phyloP scores from a whole-genome alignment of 2,329 filamentous ascomycete species.

The Hypoxylon sp. region DNA sequence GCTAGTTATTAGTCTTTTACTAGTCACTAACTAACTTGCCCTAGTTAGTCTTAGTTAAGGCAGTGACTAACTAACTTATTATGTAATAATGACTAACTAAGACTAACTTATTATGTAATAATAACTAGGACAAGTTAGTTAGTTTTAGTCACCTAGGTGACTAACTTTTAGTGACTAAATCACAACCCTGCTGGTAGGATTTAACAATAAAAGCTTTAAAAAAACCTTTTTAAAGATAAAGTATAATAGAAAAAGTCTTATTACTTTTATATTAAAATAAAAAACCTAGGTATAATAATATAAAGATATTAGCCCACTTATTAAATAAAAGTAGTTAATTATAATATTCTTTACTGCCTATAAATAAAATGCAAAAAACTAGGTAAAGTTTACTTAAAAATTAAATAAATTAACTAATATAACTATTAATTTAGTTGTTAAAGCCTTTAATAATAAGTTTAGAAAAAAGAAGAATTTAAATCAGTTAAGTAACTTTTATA shows the following conservation, averaged over 20 bases:
- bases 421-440: neutral
- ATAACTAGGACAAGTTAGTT: too few species aligned
- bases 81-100: too few species aligned
- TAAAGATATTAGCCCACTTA: neutral
- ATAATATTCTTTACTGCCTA: neutral
- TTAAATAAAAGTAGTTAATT: neutral
- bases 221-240: neutral
- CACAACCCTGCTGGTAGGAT: too few species aligned
- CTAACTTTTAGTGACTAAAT: too few species aligned
- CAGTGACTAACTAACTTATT: too few species aligned
- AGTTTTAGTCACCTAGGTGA: too few species aligned
- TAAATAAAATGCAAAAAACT: neutral
- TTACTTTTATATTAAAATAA: neutral
- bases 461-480: neutral
- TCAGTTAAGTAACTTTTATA: neutral
- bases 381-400: neutral
- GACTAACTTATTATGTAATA: too few species aligned
- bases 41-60: too few species aligned
- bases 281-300: neutral
- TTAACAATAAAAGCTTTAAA: neutral
- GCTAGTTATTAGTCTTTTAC: too few species aligned
- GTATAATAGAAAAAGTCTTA: neutral
- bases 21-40: too few species aligned
- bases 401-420: neutral
- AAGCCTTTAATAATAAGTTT: conserved; percentile 1